phyloP scores from a whole-genome alignment of 352 stramenopile genomes.

The Hyaloperonospora brassicae region DNA sequence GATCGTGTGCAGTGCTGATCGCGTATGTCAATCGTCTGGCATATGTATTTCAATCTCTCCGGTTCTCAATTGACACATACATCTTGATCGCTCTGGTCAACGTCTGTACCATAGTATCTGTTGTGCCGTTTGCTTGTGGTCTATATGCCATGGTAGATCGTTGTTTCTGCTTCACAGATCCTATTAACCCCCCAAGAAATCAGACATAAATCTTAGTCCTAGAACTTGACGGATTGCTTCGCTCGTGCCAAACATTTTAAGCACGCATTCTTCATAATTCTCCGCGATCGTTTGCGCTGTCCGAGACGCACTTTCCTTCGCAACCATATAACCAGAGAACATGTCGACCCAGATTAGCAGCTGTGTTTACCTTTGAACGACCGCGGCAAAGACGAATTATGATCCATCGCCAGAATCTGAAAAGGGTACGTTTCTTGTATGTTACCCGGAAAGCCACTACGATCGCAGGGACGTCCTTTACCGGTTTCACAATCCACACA shows the following conservation, averaged over 20 bases:
- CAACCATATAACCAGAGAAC: too few relatives aligned
- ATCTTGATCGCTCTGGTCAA: slow-evolving; percentile 12
- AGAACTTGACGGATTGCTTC: too few relatives aligned
- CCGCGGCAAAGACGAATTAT: not conserved
- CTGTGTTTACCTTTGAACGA: not conserved
- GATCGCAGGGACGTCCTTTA: not conserved
- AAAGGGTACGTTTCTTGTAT: not conserved
- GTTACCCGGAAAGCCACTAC: not conserved
- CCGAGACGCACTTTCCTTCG: too few relatives aligned
- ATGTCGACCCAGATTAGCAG: not conserved
- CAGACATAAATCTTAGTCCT: not conserved
- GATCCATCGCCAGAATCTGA: not conserved
- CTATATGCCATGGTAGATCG: not conserved
- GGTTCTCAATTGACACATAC: not conserved
- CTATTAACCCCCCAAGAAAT: not conserved
- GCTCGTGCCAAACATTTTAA: too few relatives aligned
- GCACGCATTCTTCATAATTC: too few relatives aligned
- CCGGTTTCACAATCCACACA: slow-evolving; percentile 3
- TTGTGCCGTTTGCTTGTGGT: not conserved
- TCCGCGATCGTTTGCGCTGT: too few relatives aligned
- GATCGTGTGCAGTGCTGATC: slow-evolving; percentile 13
- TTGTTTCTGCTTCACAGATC: not conserved
- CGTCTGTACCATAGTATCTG: slow-evolving; percentile 3
- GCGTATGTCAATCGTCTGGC: slow-evolving; percentile 18
- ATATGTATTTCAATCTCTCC: slow-evolving; percentile 26